A percentile compares a stretch with the other conserved stretches of the same genome.
Conservation (phyloP, 2,329 filamentous ascomycete genomes). For the Raffaelea arxii region DNA sequence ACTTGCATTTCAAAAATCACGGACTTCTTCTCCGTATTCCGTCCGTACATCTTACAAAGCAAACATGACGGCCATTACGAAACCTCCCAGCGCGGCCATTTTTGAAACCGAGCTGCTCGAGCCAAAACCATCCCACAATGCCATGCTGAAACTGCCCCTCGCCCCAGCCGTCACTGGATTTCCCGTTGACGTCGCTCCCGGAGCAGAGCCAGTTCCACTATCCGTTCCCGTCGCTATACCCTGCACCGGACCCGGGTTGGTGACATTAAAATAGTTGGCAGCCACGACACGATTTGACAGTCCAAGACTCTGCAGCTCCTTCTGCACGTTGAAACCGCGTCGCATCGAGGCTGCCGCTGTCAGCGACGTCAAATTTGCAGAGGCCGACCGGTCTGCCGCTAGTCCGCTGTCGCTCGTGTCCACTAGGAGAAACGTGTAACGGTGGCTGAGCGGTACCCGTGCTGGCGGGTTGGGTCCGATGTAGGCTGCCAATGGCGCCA, state of each 20-base stretch:
- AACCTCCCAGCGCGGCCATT: background rate
- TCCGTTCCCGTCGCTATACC: background rate
- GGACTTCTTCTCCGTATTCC: background rate
- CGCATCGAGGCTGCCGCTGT: slow-evolving; percentile 19
- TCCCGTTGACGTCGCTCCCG: background rate
- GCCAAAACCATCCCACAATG: no score
- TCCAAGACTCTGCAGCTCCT: slow-evolving; percentile 21
- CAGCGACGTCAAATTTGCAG: slow-evolving; percentile 15
- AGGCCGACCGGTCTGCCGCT: slow-evolving; percentile 12
- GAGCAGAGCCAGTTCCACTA: background rate
- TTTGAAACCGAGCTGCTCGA: no score
- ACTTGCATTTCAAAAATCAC: background rate
- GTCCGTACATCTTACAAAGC: background rate
- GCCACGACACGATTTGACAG: slow-evolving; percentile 23
- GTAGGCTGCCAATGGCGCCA: slow-evolving; percentile 21
- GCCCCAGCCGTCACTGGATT: background rate
- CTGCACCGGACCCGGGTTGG: slow-evolving; percentile 23
- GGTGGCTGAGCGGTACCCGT: slow-evolving; percentile 25
- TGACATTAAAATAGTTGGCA: slow-evolving; percentile 28
- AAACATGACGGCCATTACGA: background rate
- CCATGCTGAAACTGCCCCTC: no score
- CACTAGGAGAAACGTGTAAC: slow-evolving; percentile 29
- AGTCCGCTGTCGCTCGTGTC: slow-evolving; percentile 25
- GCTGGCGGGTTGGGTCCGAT: slow-evolving; percentile 28
- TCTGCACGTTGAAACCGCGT: slow-evolving; percentile 22